A percentile compares a stretch with the other conserved stretches of the same genome.
These are phyloP conservation scores for Populus nigra DNA, from an alignment of 345 rosid species.

Conservation along the genomic window DNA sequence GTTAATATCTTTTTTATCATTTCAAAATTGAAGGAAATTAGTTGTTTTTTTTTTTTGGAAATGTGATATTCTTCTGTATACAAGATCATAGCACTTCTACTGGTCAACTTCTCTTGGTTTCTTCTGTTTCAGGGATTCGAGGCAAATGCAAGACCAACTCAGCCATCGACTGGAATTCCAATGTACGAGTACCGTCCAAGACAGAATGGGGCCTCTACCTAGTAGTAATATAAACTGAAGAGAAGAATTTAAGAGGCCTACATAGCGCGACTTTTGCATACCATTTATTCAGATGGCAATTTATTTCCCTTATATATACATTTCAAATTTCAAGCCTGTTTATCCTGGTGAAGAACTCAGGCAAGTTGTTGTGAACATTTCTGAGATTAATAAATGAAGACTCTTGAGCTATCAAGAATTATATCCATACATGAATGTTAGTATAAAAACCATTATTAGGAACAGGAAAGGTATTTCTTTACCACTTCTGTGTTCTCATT, in stretches of 20 bases:
- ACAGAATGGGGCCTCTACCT: background rate
- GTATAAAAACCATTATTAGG: too few relatives aligned
- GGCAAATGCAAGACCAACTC: slow-evolving; percentile 66
- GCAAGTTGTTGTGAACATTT: too few relatives aligned
- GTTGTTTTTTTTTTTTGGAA: background rate
- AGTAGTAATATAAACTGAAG: background rate
- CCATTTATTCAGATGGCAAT: background rate
- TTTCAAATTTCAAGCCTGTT: background rate
- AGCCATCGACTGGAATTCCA: slow-evolving; percentile 41
- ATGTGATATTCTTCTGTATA: background rate
- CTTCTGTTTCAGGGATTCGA: slow-evolving; percentile 46
- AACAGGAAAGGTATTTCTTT: background rate
- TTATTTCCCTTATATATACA: background rate
- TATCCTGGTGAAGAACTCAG: too few relatives aligned
- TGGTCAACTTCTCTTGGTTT: background rate
- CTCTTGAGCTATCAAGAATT: too few relatives aligned
- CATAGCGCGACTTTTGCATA: background rate
- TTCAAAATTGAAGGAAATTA: background rate
- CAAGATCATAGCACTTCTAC: background rate
- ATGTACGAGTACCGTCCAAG: slow-evolving; percentile 38
- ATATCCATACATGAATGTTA: too few relatives aligned
- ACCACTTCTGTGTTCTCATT: background rate
- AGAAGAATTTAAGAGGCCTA: background rate
- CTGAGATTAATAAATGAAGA: too few relatives aligned
- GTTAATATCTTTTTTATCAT: background rate